These are phyloP conservation scores for Suhomyces bokatorum DNA, from an alignment of 1,139 yeast genomes.

Conservation along the genomic window DNA sequence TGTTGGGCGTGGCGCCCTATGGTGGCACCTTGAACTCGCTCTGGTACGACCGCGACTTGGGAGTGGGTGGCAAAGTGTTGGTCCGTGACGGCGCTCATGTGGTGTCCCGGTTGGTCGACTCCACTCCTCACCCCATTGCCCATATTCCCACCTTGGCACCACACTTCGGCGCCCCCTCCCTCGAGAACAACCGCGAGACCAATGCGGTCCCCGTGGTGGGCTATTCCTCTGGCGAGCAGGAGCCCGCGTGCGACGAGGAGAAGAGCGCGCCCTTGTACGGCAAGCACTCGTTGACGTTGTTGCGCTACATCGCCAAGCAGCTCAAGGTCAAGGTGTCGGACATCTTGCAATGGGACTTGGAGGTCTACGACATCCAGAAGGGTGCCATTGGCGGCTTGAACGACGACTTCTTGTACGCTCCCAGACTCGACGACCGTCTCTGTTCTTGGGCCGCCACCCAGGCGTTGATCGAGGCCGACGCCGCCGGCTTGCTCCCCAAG, in stretches of 20 bases:
- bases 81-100: constrained; percentile 39
- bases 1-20: constrained; percentile 67
- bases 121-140: constrained; percentile 64
- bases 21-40: constrained; percentile 55
- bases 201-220: constrained; percentile 65
- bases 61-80: constrained; percentile 62
- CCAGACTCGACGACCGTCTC: constrained; percentile 65
- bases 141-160: constrained; percentile 67
- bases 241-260: constrained; percentile 56
- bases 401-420: constrained; percentile 62
- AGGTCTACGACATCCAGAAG: constrained; percentile 62
- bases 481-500: constrained; percentile 21
- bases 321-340: constrained; percentile 52
- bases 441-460: constrained; percentile 61
- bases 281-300: constrained; percentile 54
- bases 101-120: constrained; percentile 48
- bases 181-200: constrained; percentile 58
- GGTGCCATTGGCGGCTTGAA: constrained; percentile 62
- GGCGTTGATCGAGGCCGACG: constrained; percentile 47
- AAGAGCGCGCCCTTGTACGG: constrained; percentile 60
- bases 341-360: constrained; percentile 59
- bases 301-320: constrained; percentile 55
- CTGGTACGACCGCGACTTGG: constrained; percentile 71
- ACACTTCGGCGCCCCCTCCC: constrained; percentile 56
- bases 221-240: constrained; percentile 31